Percentiles rank a stretch among this genome's conserved stretches.
Evolutionary conservation across 805 yeast species (phyloP).

Genomic region (Saccharomycopsis fodiens): DNA sequence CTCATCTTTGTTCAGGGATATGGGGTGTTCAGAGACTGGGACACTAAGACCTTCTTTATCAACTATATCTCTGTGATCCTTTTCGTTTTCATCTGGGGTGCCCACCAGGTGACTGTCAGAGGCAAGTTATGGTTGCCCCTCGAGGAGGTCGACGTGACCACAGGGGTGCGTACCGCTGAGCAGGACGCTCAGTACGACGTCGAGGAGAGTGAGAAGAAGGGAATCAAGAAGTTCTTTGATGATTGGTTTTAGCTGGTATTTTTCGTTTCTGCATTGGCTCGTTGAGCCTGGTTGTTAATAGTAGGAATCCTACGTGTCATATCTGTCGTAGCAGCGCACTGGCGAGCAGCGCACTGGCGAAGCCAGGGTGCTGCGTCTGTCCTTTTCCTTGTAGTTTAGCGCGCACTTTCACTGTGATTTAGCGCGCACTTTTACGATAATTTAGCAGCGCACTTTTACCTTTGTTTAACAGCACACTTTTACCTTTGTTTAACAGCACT

Average conservation of each 20-base stretch:
- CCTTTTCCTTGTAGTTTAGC: too few relatives aligned
- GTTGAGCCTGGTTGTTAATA: too few relatives aligned
- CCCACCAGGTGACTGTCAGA: constrained; percentile 46
- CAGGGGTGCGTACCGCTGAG: constrained; percentile 60
- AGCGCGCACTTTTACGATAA: too few relatives aligned
- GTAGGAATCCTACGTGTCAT: too few relatives aligned
- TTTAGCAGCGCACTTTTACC: too few relatives aligned
- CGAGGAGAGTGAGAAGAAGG: constrained; percentile 3
- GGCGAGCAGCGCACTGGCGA: too few relatives aligned
- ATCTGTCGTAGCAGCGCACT: too few relatives aligned
- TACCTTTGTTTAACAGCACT: too few relatives aligned
- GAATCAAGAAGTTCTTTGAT: constrained; percentile 5
- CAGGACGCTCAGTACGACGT: constrained; percentile 32
- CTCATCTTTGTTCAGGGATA: constrained; percentile 71
- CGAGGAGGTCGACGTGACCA: constrained; percentile 62
- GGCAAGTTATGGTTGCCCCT: constrained; percentile 38
- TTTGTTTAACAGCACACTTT: too few relatives aligned
- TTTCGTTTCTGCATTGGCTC: neutral
- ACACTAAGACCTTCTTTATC: constrained; percentile 54
- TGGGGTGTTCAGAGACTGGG: constrained; percentile 47
- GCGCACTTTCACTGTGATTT: too few relatives aligned
- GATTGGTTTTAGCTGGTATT: constrained; percentile 1
- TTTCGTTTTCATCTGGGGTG: constrained; percentile 47
- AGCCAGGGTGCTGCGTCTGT: too few relatives aligned
- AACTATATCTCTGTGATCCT: constrained; percentile 64